Conservation (phyloP, 176 grass and related monocot species). For the Hsuehochloa calcarea region DNA sequence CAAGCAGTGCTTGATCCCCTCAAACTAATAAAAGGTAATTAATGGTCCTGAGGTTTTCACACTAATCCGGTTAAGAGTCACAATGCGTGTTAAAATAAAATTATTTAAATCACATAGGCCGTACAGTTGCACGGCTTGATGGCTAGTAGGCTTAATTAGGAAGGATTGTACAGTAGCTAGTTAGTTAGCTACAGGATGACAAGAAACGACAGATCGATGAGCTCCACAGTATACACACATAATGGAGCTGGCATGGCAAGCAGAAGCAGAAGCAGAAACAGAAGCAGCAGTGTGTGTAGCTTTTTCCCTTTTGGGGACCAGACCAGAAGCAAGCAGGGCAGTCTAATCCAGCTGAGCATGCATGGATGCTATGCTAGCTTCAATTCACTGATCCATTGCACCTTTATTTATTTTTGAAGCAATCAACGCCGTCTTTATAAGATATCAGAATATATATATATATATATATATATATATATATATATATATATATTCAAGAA, state of each 20-base stretch:
- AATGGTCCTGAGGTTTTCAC: too few species aligned
- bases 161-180: not conserved
- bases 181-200: not conserved
- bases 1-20: too few species aligned
- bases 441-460: not conserved
- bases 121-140: too few species aligned
- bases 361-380: conserved; percentile 16
- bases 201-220: conserved; percentile 4
- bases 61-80: too few species aligned
- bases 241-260: not conserved
- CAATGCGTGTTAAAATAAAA: too few species aligned
- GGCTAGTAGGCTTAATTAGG: not conserved
- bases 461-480: too few species aligned
- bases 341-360: conserved; percentile 17
- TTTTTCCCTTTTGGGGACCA: conserved; percentile 24
- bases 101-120: too few species aligned
- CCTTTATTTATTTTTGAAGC: conserved; percentile 44
- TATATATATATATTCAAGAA: too few species aligned
- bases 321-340: not conserved
- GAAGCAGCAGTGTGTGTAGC: not conserved
- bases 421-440: conserved; percentile 20
- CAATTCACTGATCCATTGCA: not conserved
- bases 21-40: too few species aligned
- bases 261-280: not conserved
- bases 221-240: not conserved